Base-by-base conservation (phyloP, 768 basidiomycete species). In the Tricholoma hemisulphureum region DNA sequence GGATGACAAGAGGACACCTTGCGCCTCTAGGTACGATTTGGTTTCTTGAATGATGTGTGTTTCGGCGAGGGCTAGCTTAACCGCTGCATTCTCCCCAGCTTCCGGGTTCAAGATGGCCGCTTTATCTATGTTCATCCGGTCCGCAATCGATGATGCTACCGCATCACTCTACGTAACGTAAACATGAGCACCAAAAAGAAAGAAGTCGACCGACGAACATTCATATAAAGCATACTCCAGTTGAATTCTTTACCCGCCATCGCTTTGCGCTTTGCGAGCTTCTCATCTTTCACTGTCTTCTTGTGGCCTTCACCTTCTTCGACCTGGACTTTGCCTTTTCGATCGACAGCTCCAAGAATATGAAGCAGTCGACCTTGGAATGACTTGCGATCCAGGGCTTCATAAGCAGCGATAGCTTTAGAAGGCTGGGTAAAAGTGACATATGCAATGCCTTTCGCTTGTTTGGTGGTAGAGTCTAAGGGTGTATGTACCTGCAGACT, bases 21-120 rank as follows among this genome's bases (percentile, higher is more conserved):
- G 84, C 2, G 82, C 79, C 67, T 95, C 92, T 16, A 98, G 83
- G 71, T 92, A 97, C 0, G 86, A 73, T 67, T 96, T 97, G 1
- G 95, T 98, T 71, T 98, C 96, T 58, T 91, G 84, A 57, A 99
- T 95, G 71, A 98, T 86, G 63, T 95, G 92, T 16, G 97, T 97
- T 72, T 99, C 97, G 0, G 97, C 96, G 35, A 98, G 78, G 0
- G 97, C 96, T 35, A 98, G 86, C 70, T 95, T 97, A 57, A 98
- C 94, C 2, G 96, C 95, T 1, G 91, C 84, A 60, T 87, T 88
- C 54, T 84, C 83, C 1, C 85, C 85, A 0, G 75, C 74, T 58
- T 93, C 90, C 0, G 93, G 86, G 68, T 93, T 92, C 55, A 98
- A 79, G 21, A 99, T 89, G 28, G 91, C 89, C 1, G 93, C 77